These are phyloP conservation scores for Cryphonectria parasitica DNA, from an alignment of 2,329 filamentous ascomycete species.

Conservation along the genomic window DNA sequence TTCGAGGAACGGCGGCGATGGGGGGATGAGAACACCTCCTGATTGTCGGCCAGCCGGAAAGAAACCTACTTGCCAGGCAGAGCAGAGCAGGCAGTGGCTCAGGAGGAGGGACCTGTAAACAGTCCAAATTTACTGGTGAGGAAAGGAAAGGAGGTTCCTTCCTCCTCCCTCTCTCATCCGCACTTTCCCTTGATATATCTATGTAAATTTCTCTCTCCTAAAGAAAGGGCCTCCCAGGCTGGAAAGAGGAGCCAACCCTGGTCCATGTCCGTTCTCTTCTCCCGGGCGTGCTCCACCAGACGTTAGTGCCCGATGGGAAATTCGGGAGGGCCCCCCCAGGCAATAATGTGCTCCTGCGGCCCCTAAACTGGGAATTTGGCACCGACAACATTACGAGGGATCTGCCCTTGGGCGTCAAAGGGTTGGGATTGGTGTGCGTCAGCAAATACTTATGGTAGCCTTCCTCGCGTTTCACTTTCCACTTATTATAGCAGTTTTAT, in stretches of 20 bases:
- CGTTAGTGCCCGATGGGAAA: constrained; percentile 30
- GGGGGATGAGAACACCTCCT: neutral
- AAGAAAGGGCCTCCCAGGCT: neutral
- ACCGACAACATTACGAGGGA: constrained; percentile 24
- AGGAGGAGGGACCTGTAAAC: neutral
- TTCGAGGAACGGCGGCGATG: neutral
- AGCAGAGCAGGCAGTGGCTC: neutral
- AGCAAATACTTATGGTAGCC: constrained; percentile 1
- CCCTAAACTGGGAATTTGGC: constrained; percentile 26
- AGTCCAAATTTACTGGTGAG: neutral
- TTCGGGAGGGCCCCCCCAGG: constrained; percentile 26
- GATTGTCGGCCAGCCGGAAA: constrained; percentile 4
- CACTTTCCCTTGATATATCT: constrained; percentile 16
- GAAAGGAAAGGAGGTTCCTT: neutral
- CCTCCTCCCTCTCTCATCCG: neutral
- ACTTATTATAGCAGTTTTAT: neutral
- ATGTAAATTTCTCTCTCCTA: constrained; percentile 16
- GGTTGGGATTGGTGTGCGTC: constrained; percentile 3
- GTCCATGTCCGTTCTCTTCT: constrained; percentile 22
- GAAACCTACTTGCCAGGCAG: constrained; percentile 5
- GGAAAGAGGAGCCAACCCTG: constrained; percentile 19
- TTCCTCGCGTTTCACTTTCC: neutral
- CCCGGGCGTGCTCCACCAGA: constrained; percentile 23
- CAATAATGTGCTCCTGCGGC: constrained; percentile 1
- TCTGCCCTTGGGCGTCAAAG: constrained; percentile 23